Conservation (phyloP, 306 rosid genomes). For the Cajanus cajan region DNA sequence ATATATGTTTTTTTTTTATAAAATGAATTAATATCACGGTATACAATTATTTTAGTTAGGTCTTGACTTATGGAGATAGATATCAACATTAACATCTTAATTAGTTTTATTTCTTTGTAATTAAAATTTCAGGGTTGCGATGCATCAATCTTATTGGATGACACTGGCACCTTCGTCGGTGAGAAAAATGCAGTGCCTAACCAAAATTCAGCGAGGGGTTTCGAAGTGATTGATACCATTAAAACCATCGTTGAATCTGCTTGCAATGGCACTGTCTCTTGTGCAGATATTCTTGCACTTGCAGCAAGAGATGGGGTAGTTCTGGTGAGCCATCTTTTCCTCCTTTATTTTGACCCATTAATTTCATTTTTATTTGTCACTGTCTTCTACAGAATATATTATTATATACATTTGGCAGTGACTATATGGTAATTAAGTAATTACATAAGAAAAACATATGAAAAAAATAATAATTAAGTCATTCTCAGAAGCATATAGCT, state of each 20-base stretch:
- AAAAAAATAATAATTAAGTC: background rate
- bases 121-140: constrained; percentile 64
- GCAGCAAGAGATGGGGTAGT: constrained; percentile 68
- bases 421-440: background rate
- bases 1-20: background rate
- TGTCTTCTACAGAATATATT: too few relatives aligned
- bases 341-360: background rate
- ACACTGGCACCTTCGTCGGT: constrained; percentile 53
- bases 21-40: background rate
- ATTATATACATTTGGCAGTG: too few relatives aligned
- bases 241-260: constrained; percentile 67
- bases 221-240: constrained; percentile 69
- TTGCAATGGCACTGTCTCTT: constrained; percentile 68
- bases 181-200: constrained; percentile 75
- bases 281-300: constrained; percentile 85
- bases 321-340: constrained; percentile 36
- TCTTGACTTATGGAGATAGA: background rate
- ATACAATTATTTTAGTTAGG: background rate
- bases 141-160: constrained; percentile 68
- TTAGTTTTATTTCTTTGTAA: background rate
- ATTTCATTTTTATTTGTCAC: background rate
- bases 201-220: constrained; percentile 60
- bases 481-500: background rate
- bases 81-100: background rate
- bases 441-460: background rate